Conservation (phyloP, 2,329 filamentous ascomycete genomes). For the Colletotrichum sp. region DNA sequence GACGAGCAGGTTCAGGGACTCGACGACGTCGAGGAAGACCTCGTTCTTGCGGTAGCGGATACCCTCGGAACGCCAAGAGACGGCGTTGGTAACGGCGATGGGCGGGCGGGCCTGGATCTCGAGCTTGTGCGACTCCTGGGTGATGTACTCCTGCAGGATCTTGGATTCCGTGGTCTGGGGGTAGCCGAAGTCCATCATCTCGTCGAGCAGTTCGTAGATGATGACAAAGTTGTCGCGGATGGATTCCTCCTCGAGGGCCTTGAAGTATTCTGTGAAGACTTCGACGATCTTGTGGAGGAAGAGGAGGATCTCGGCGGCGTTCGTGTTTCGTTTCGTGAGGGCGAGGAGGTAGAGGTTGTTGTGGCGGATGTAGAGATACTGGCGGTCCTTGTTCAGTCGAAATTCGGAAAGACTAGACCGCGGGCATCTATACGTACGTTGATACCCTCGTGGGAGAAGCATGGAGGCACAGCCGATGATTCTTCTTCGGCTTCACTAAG, state of each 20-base stretch:
- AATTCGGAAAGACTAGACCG: conserved; percentile 3
- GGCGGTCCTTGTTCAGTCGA: conserved; percentile 19
- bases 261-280: conserved; percentile 99
- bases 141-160: conserved; percentile 99
- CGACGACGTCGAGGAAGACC: conserved; percentile 96
- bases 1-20: conserved; percentile 94
- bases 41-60: conserved; percentile 99
- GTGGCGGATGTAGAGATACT: conserved; percentile 99
- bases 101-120: conserved; percentile 95
- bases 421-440: conserved; percentile 68
- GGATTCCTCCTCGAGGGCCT: conserved; percentile 96
- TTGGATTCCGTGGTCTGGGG: conserved; percentile 98
- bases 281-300: conserved; percentile 99
- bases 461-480: conserved; percentile 94
- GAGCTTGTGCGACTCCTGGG: conserved; percentile 97
- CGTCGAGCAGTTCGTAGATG: conserved; percentile 97
- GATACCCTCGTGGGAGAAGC: conserved; percentile 98
- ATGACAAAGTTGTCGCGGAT: conserved; percentile 99
- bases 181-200: conserved; percentile 99
- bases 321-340: conserved; percentile 97
- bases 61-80: conserved; percentile 97
- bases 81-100: conserved; percentile 97
- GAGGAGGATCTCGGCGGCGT: conserved; percentile 96
- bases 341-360: conserved; percentile 99
- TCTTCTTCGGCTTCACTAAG: conserved; percentile 99